Conservation (phyloP, 768 basidiomycete genomes). For the Phanerochaete sordida region DNA sequence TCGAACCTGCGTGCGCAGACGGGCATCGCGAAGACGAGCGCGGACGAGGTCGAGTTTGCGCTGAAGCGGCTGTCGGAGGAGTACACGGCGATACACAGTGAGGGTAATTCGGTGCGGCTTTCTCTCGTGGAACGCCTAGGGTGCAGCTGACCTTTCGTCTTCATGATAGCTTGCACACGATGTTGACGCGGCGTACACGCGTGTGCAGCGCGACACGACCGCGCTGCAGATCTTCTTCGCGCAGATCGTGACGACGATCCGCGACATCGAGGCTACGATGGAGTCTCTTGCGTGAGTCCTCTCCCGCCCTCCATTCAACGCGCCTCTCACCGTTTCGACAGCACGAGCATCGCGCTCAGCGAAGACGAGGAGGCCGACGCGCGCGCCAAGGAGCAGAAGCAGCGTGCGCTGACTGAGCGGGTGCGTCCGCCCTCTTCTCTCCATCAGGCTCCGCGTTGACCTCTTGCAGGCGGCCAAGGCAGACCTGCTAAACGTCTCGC, state of each 20-base stretch:
- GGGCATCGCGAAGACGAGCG: not conserved
- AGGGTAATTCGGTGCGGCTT: not conserved
- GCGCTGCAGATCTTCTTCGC: not conserved
- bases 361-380: not conserved
- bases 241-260: not conserved
- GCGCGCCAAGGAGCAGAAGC: not conserved
- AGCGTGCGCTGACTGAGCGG: not conserved
- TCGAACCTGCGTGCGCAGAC: not conserved
- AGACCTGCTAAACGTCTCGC: not conserved
- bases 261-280: not conserved
- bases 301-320: not conserved
- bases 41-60: not conserved
- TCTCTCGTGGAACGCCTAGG: not conserved
- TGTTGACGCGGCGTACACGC: not conserved
- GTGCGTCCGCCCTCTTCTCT: not conserved
- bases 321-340: not conserved
- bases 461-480: not conserved
- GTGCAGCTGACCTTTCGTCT: not conserved
- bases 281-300: not conserved
- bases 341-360: not conserved
- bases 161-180: not conserved
- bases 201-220: not conserved
- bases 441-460: not conserved
- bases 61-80: not conserved
- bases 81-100: not conserved